These are phyloP conservation scores for Datisca glomerata DNA, from an alignment of 306 rosid genomes.

Conservation along the genomic window DNA sequence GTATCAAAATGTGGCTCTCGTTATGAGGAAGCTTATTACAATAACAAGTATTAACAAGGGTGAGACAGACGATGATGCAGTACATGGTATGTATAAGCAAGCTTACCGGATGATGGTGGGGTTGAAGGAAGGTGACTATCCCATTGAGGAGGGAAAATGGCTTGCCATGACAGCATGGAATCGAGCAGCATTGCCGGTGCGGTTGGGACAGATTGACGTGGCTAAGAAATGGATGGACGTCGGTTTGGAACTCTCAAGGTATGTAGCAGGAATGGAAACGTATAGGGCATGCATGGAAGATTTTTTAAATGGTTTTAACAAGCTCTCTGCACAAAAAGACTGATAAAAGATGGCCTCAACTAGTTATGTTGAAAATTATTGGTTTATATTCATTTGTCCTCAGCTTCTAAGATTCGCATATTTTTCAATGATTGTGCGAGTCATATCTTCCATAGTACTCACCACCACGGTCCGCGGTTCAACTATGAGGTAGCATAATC, in stretches of 20 bases:
- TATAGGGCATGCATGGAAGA: conserved; percentile 82
- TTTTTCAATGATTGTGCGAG: too few species aligned
- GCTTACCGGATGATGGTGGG: conserved; percentile 85
- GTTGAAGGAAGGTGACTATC: conserved; percentile 74
- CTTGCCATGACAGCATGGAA: conserved; percentile 95
- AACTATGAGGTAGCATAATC: too few species aligned
- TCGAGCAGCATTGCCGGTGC: conserved; percentile 68
- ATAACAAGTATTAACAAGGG: conserved; percentile 62
- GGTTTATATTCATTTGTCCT: too few species aligned
- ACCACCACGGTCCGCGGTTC: too few species aligned
- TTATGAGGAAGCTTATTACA: conserved; percentile 64
- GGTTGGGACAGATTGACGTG: conserved; percentile 62
- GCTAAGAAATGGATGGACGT: conserved; percentile 81
- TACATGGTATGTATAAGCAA: conserved; percentile 55
- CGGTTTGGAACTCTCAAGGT: conserved; percentile 68
- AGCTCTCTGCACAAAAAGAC: conserved; percentile 17
- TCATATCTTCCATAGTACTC: too few species aligned
- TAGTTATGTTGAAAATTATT: too few species aligned
- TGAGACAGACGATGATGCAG: conserved; percentile 66
- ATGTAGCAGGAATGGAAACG: conserved; percentile 72
- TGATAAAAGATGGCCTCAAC: too few species aligned
- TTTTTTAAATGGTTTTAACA: conserved; percentile 33
- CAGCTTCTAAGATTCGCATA: too few species aligned
- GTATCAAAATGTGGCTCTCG: conserved; percentile 55
- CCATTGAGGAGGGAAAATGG: conserved; percentile 88